phyloP scores from a whole-genome alignment of 1,139 yeast genomes.

The Taphrina deformans region DNA sequence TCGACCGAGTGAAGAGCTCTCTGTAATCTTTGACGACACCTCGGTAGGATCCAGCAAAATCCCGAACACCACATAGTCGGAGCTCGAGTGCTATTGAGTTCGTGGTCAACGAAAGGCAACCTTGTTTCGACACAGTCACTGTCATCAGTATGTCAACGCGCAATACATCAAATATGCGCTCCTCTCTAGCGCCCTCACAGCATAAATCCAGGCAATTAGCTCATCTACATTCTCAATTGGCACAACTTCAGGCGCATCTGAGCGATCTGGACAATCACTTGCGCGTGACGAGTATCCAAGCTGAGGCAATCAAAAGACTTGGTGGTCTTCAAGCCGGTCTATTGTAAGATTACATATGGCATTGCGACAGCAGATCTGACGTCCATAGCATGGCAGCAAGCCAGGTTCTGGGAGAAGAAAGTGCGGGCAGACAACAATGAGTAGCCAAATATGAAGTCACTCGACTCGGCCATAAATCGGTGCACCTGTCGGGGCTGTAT shows the following conservation, averaged over 20 bases:
- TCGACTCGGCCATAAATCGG: background rate
- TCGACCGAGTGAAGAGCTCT: background rate
- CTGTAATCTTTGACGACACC: no score
- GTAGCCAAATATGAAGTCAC: no score
- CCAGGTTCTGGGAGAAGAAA: slow-evolving; percentile 52
- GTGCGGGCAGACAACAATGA: slow-evolving; percentile 17
- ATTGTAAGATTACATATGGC: slow-evolving; percentile 39
- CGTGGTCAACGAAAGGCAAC: no score
- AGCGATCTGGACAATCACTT: slow-evolving; percentile 59
- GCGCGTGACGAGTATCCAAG: slow-evolving; percentile 58
- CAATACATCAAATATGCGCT: slow-evolving; percentile 1
- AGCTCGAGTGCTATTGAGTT: no score
- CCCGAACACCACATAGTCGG: no score
- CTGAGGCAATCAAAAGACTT: slow-evolving; percentile 56
- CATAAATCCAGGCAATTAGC: slow-evolving; percentile 57
- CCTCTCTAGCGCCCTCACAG: slow-evolving; percentile 25
- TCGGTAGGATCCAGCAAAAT: no score
- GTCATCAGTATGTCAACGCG: background rate
- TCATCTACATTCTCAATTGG: slow-evolving; percentile 63
- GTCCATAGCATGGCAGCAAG: slow-evolving; percentile 57
- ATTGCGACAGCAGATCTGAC: no score
- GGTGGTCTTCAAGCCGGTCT: slow-evolving; percentile 65
- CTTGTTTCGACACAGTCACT: background rate
- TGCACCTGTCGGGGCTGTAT: no score
- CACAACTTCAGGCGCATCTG: slow-evolving; percentile 61